Evolutionary conservation across 768 basidiomycete genomes (phyloP), one percentile per base, ranked within the genome.

Genomic region (Pulveroboletus sp.): DNA sequence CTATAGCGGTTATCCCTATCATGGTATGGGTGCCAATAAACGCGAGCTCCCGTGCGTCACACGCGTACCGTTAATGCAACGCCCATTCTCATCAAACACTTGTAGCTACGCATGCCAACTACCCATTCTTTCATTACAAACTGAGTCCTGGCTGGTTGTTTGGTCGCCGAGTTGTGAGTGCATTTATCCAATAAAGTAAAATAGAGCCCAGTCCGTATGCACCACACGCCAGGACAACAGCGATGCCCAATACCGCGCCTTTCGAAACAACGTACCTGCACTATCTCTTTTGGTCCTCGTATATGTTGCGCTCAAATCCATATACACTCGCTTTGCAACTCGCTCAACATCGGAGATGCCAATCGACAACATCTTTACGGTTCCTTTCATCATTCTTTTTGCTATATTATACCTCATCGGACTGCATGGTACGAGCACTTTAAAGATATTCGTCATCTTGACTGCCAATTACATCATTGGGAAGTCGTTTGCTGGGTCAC

Each of bases 221-320:
- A 35, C 42, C 24, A 2, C 29, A n/a, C 32, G n/a, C 10, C 53
- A 97, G 95, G 97, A 99, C 67, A 90, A 87, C 61, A 92, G 90
- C 53, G 97, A 98, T 60, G 72, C 76, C 0, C 97, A 98, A 72
- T 97, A 94, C 64, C 86, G 87, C 21, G 78, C 83, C 4, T 97
- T 99, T 68, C 81, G 97, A 33, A 75, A 78, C 57, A 90, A 93
- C 63, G 63, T 97, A 39, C 80, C 85, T 6, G 66, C 83, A 6
- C 76, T 98, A 5, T 21, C 59, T 32, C 35, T 64, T 35, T 72
- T 89, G 24, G 69, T 73, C 14, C 49, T 69, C 23, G 58, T 75
- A n/a, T 87, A 86, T 63, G 69, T 93, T 17, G 52, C 67, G 20
- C 54, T 80, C 43, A 85, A 86, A 59, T 71, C 65, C 21, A 24